Evolutionary conservation across 2,329 filamentous ascomycete genomes (phyloP).

Genomic region (Monilinia fructicola): DNA sequence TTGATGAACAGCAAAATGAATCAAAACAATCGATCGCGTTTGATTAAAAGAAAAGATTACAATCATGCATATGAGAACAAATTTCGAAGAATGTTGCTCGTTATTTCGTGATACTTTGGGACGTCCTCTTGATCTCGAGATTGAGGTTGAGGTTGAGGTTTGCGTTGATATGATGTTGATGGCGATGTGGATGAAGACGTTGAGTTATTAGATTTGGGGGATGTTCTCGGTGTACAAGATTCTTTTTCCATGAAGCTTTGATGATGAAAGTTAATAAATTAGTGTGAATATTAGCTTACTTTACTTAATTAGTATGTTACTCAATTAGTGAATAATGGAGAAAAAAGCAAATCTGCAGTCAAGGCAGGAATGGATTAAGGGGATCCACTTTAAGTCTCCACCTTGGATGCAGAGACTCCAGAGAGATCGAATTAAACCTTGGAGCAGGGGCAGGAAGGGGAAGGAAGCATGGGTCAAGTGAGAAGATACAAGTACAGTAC

Average conservation of each 20-base stretch:
- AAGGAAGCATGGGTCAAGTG: background rate
- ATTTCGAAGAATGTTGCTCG: background rate
- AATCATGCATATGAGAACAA: background rate
- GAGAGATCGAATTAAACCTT: background rate
- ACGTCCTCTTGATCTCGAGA: too few relatives aligned
- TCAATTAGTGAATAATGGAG: constrained; percentile 21
- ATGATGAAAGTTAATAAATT: constrained; percentile 12
- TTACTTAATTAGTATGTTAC: background rate
- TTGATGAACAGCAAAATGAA: background rate
- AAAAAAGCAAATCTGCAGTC: constrained; percentile 20
- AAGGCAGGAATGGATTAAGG: background rate
- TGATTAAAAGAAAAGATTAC: background rate
- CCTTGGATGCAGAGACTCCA: background rate
- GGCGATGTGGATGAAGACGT: background rate
- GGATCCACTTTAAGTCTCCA: background rate
- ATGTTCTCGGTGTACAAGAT: constrained; percentile 15
- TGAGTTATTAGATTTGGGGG: too few relatives aligned
- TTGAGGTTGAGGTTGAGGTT: too few relatives aligned
- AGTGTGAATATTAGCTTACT: background rate
- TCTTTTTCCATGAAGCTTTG: constrained; percentile 22
- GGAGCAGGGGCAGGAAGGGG: background rate
- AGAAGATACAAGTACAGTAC: background rate
- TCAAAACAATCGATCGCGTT: background rate
- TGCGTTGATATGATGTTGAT: background rate
- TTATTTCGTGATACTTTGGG: too few relatives aligned